Conservation (phyloP, 2,329 filamentous ascomycete genomes). For the Cordyceps javanica region DNA sequence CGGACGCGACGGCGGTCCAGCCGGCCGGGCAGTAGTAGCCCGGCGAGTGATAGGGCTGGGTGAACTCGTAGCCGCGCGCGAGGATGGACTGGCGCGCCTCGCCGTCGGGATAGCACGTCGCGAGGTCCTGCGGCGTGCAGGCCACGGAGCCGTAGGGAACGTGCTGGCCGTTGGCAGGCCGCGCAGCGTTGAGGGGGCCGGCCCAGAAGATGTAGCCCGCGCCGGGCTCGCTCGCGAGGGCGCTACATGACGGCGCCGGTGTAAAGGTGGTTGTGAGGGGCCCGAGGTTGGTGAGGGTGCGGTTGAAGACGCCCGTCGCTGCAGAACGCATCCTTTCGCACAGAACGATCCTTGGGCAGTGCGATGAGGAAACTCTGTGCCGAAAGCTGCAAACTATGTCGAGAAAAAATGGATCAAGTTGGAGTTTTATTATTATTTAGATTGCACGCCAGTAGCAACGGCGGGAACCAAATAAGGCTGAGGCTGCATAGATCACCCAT, state of each 20-base stretch:
- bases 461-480: not conserved
- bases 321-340: not conserved
- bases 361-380: too few species aligned
- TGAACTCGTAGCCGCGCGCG: not conserved
- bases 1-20: not conserved
- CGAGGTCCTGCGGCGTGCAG: slow-evolving; percentile 1
- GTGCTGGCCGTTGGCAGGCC: not conserved
- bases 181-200: not conserved
- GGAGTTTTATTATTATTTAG: not conserved
- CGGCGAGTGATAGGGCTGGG: not conserved
- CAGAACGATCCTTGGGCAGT: not conserved
- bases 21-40: not conserved
- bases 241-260: not conserved
- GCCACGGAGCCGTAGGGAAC: not conserved
- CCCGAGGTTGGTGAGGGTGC: slow-evolving; percentile 1
- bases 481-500: not conserved
- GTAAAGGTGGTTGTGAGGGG: not conserved
- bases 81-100: not conserved
- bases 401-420: not conserved
- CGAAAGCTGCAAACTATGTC: not conserved
- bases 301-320: not conserved
- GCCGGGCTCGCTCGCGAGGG: not conserved
- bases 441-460: not conserved
- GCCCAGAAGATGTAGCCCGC: not conserved
- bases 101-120: not conserved